These are phyloP conservation scores for Cercospora janseana DNA, from an alignment of 2,329 filamentous ascomycete species.

Conservation along the genomic window DNA sequence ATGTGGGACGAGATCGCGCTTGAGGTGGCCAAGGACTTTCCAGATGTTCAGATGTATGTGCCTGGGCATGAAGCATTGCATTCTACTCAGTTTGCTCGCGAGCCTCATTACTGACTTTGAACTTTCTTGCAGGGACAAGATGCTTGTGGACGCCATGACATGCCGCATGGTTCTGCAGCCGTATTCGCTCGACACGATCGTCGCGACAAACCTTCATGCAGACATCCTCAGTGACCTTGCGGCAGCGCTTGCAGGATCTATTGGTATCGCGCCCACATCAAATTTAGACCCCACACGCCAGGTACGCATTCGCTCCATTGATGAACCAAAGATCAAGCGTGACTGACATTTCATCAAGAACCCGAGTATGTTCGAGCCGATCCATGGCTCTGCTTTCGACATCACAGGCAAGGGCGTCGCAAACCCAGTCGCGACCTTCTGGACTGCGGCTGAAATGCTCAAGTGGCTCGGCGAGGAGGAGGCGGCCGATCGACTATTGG, in stretches of 20 bases:
- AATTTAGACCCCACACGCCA: conserved; percentile 64
- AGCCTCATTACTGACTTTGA: too few relatives aligned
- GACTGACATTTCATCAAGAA: conserved; percentile 36
- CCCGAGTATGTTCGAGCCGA: conserved; percentile 63
- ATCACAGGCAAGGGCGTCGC: conserved; percentile 61
- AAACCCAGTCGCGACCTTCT: conserved; percentile 60
- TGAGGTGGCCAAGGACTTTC: conserved; percentile 56
- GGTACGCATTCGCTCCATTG: not conserved
- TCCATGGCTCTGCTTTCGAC: conserved; percentile 57
- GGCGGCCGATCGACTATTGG: conserved; percentile 51
- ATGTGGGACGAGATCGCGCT: conserved; percentile 64
- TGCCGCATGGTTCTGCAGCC: conserved; percentile 63
- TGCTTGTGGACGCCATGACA: conserved; percentile 67
- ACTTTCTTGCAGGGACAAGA: conserved; percentile 56
- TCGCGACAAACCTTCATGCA: conserved; percentile 61
- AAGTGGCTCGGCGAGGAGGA: conserved; percentile 57
- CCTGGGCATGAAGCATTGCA: not conserved
- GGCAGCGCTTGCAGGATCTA: conserved; percentile 67
- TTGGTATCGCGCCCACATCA: conserved; percentile 68
- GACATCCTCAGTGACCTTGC: conserved; percentile 71
- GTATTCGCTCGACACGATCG: conserved; percentile 60
- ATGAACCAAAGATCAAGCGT: too few relatives aligned
- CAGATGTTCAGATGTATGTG: conserved; percentile 50
- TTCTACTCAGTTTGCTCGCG: not conserved
- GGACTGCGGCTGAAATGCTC: conserved; percentile 60